Evolutionary conservation across 306 rosid species (phyloP).

Genomic region (Trichosanthes truncata): DNA sequence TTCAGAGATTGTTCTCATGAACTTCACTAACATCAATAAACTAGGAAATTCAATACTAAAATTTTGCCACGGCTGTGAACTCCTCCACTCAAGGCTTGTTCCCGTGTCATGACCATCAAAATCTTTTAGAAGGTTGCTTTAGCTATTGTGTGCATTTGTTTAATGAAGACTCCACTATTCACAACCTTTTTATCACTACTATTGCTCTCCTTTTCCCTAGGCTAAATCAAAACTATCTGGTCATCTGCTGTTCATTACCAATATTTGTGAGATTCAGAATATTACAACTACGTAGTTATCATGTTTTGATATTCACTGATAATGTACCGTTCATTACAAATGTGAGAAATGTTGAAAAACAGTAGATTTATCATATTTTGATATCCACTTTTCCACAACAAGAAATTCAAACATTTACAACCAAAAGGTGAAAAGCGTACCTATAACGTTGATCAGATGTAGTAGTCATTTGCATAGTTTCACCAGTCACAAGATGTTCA

Average conservation of each 20-base stretch:
- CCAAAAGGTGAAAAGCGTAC: constrained; percentile 36
- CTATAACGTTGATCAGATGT: constrained; percentile 75
- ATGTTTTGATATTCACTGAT: neutral
- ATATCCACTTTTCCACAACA: constrained; percentile 8
- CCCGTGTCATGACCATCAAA: neutral
- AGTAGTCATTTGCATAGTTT: constrained; percentile 91
- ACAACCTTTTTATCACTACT: neutral
- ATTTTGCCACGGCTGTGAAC: neutral
- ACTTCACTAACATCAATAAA: neutral
- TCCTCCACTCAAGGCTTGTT: neutral
- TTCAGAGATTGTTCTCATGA: neutral
- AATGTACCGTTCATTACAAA: neutral
- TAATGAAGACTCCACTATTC: neutral
- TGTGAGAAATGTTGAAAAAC: neutral
- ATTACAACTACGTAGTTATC: neutral
- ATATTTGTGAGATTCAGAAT: neutral
- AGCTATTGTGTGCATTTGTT: neutral
- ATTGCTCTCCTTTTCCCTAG: neutral
- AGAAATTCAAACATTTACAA: constrained; percentile 7
- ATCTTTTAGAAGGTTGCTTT: neutral
- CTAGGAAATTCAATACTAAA: neutral
- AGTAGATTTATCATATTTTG: neutral
- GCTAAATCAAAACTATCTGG: neutral
- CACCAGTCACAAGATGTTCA: constrained; percentile 94
- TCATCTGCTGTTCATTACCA: neutral